Evolutionary conservation across 805 yeast species (phyloP).

Genomic region (Sugiyamaella mastotermitis): DNA sequence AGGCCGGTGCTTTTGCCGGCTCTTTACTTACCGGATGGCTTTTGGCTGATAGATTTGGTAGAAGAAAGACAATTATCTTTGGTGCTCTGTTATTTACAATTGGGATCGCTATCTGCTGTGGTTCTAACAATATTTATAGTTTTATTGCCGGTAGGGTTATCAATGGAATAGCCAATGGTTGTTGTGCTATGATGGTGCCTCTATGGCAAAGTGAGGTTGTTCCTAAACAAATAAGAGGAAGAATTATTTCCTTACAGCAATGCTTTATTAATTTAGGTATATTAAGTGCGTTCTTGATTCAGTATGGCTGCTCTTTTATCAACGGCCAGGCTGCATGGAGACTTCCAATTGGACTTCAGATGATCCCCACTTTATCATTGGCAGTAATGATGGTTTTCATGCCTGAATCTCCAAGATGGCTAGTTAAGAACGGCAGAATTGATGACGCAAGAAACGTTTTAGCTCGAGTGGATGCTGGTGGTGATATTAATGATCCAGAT

Average conservation of each 20-base stretch:
- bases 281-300: constrained; percentile 45
- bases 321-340: constrained; percentile 26
- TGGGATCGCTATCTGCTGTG: constrained; percentile 16
- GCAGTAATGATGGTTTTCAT: constrained; percentile 14
- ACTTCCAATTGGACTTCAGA: constrained; percentile 37
- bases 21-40: too few relatives aligned
- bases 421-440: constrained; percentile 2
- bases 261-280: constrained; percentile 44
- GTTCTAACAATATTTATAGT: constrained; percentile 48
- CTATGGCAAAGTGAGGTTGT: constrained; percentile 8
- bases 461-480: constrained; percentile 7
- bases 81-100: constrained; percentile 48
- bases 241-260: constrained; percentile 1
- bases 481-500: constrained; percentile 5
- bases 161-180: constrained; percentile 25
- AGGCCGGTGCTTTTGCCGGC: too few relatives aligned
- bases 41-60: constrained; percentile 52
- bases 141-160: constrained; percentile 61
- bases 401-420: constrained; percentile 18
- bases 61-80: constrained; percentile 48
- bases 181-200: constrained; percentile 16
- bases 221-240: constrained; percentile 6
- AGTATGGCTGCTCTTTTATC: constrained; percentile 37
- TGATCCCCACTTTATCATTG: constrained; percentile 32
- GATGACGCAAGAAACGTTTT: constrained; percentile 8